Evolutionary conservation across 2,329 filamentous ascomycete genomes (phyloP), one percentile per base, ranked within the genome.

Genomic region (Didymella sp.): DNA sequence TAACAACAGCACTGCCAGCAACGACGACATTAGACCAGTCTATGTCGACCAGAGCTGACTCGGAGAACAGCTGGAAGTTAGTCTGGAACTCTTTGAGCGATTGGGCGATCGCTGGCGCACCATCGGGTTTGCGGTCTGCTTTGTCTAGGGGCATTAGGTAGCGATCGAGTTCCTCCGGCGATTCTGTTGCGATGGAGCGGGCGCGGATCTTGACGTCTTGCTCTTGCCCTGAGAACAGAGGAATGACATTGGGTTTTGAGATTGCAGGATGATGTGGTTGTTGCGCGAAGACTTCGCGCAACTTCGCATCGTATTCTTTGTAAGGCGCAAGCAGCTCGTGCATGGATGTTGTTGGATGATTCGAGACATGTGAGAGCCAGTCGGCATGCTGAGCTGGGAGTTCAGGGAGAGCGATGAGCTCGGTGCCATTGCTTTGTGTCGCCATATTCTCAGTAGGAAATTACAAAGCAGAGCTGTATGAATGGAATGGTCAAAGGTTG

Each of bases 21-120:
- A 86, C 92, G 15, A 95, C 87, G 15, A 96, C 86, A 71, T 95
- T 95, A 69, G 77, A 86, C 91, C 91, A 96, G 71, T 94, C 86
- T 64, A 96, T 73, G 45, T 94, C 91, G 27, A 82, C 81, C 25
- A 96, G 79, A 0, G 90, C 88, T 1, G 86, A 89, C 75, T 96
- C 92, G 1, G 89, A 92, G 71, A 96, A 96, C 56, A 96, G 73
- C 56, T 85, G 85, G 76, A 96, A 94, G 75, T 95, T 94, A 45
- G 85, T 84, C 71, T 87, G 86, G 66, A 95, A 96, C 27, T 91
- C 87, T 44, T 84, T 81, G 42, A 95, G 71, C 12, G 83, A 83
- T 22, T 81, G 72, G 0, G 93, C 90, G 4, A 90, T 83, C 2
- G 91, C 91, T 3, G 85, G 85, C 1, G 87, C 84, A 5, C 85